Conservation (phyloP, 2,329 filamentous ascomycete genomes). For the Didymella keratinophila region DNA sequence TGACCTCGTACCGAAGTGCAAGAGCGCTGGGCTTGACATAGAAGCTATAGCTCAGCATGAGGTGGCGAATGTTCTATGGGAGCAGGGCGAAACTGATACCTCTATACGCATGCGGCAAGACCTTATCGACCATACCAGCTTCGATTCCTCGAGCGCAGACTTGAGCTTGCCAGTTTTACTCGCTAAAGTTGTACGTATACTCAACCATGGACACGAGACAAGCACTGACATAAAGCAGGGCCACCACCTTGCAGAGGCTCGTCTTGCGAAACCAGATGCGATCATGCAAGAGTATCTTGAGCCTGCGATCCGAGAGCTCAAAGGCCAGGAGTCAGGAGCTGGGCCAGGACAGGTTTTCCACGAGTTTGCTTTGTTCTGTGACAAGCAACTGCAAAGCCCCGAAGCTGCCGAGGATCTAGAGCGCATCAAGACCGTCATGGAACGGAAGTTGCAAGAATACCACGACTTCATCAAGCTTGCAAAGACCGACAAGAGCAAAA, state of each 20-base stretch:
- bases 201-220: no score
- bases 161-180: slow-evolving; percentile 70
- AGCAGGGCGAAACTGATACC: slow-evolving; percentile 86
- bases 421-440: slow-evolving; percentile 78
- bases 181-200: slow-evolving; percentile 71
- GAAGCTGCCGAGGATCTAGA: slow-evolving; percentile 85
- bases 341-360: slow-evolving; percentile 91
- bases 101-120: slow-evolving; percentile 89
- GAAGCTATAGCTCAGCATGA: slow-evolving; percentile 82
- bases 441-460: slow-evolving; percentile 83
- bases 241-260: slow-evolving; percentile 86
- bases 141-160: slow-evolving; percentile 42
- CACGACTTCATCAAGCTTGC: slow-evolving; percentile 71
- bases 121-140: slow-evolving; percentile 55
- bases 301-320: slow-evolving; percentile 83
- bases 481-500: slow-evolving; percentile 55
- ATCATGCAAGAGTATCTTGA: slow-evolving; percentile 88
- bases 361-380: slow-evolving; percentile 94
- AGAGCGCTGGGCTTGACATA: slow-evolving; percentile 74
- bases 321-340: slow-evolving; percentile 69
- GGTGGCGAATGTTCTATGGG: slow-evolving; percentile 89
- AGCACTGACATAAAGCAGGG: slow-evolving; percentile 59
- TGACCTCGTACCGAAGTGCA: slow-evolving; percentile 74
- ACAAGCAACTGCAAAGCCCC: slow-evolving; percentile 87
- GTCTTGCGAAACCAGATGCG: slow-evolving; percentile 86